A percentile compares a stretch with the other conserved stretches of the same genome.
phyloP scores from a whole-genome alignment of 305 asterid species.

The Fraxinus greggii region DNA sequence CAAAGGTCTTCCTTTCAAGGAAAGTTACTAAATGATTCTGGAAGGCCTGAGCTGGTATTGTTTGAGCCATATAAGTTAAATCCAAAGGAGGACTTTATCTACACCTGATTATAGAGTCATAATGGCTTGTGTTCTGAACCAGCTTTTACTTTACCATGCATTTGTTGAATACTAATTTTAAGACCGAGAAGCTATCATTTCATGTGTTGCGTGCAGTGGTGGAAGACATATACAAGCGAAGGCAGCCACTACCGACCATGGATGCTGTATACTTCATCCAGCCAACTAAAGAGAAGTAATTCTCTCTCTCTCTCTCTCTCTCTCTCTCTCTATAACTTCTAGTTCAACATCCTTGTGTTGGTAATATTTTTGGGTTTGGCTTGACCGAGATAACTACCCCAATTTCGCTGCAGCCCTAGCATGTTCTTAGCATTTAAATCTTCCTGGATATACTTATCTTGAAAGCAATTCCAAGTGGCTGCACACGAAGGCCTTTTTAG shows the following conservation, averaged over 20 bases:
- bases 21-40: slow-evolving; percentile 2
- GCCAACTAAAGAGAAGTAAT: slow-evolving; percentile 94
- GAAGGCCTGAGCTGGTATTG: slow-evolving; percentile 4
- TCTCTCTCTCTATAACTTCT: no score
- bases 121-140: background rate
- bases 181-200: slow-evolving; percentile 30
- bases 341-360: slow-evolving; percentile 10
- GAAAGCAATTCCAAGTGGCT: background rate
- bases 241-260: slow-evolving; percentile 95
- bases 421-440: slow-evolving; percentile 6
- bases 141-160: background rate
- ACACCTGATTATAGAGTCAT: background rate
- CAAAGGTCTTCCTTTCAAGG: slow-evolving; percentile 11
- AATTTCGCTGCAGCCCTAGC: background rate
- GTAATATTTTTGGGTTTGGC: background rate
- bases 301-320: no score
- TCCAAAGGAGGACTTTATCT: background rate
- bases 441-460: background rate
- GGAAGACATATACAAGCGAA: slow-evolving; percentile 94
- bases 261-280: slow-evolving; percentile 95
- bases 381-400: background rate
- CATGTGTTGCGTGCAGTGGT: slow-evolving; percentile 67
- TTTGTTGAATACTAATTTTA: slow-evolving; percentile 13
- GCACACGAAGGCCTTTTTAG: background rate
- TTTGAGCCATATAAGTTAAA: background rate